phyloP scores from a whole-genome alignment of 2,329 filamentous ascomycete genomes.

The Pseudocercospora eumusae region DNA sequence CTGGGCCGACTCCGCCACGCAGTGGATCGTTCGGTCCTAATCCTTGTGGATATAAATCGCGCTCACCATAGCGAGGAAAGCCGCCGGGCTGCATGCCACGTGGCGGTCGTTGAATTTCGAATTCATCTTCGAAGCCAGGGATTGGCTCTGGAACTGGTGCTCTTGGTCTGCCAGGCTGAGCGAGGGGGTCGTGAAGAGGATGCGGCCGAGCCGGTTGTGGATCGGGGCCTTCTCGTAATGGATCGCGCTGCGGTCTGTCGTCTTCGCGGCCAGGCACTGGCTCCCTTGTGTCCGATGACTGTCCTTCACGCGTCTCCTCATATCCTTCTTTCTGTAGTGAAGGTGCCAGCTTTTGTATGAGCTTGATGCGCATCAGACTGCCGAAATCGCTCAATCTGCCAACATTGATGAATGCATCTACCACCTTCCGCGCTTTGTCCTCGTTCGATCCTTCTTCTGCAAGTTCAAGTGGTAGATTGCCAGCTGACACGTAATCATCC shows the following conservation, averaged over 20 bases:
- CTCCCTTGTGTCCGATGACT: slow-evolving; percentile 21
- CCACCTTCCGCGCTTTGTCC: slow-evolving; percentile 47
- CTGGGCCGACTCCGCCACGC: slow-evolving; percentile 60
- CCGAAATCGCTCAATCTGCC: slow-evolving; percentile 69
- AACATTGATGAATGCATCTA: slow-evolving; percentile 71
- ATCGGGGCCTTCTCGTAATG: slow-evolving; percentile 53
- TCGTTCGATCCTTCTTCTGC: slow-evolving; percentile 34
- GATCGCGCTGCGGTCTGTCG: slow-evolving; percentile 47
- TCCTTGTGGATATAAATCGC: slow-evolving; percentile 84
- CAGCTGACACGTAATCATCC: slow-evolving; percentile 72
- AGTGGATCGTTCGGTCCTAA: slow-evolving; percentile 84
- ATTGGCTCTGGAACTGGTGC: slow-evolving; percentile 70
- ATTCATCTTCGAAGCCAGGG: slow-evolving; percentile 90
- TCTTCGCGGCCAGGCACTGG: slow-evolving; percentile 32
- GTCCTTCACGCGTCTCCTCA: slow-evolving; percentile 54
- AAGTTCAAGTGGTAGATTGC: slow-evolving; percentile 54
- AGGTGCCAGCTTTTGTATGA: slow-evolving; percentile 83
- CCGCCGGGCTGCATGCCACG: slow-evolving; percentile 46
- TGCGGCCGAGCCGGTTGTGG: slow-evolving; percentile 65
- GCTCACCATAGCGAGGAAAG: slow-evolving; percentile 67
- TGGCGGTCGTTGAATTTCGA: slow-evolving; percentile 72
- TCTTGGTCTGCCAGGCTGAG: slow-evolving; percentile 46
- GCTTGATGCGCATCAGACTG: slow-evolving; percentile 69
- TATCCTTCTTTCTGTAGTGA: slow-evolving; percentile 77
- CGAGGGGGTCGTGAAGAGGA: slow-evolving; percentile 61